Percentiles rank a stretch among this genome's conserved stretches.
phyloP scores from a whole-genome alignment of 1,284 basidiomycete species.

The Sporisorium scitamineum region DNA sequence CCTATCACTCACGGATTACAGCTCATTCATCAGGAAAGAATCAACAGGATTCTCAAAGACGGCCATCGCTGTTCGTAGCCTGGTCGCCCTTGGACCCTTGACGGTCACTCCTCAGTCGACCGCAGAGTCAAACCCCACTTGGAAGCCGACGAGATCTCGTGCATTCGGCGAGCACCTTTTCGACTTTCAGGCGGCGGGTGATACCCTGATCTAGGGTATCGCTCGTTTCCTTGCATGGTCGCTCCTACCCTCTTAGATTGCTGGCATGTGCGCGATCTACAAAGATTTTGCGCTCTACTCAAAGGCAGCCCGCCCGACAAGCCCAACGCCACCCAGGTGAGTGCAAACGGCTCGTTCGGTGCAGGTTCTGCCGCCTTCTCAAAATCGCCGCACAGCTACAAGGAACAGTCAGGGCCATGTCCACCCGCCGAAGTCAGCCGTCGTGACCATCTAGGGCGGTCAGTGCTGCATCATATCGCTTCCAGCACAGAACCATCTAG shows the following conservation, averaged over 20 bases:
- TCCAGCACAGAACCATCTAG: slow-evolving; percentile 76
- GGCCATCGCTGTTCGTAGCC: background rate
- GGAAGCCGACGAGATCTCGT: slow-evolving; percentile 39
- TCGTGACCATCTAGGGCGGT: slow-evolving; percentile 79
- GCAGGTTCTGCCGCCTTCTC: slow-evolving; percentile 26
- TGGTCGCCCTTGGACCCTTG: slow-evolving; percentile 3
- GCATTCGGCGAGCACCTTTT: slow-evolving; percentile 17
- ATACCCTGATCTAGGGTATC: slow-evolving; percentile 49
- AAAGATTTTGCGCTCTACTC: slow-evolving; percentile 62
- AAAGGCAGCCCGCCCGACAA: slow-evolving; percentile 56
- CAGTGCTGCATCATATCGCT: slow-evolving; percentile 84
- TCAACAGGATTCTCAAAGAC: background rate
- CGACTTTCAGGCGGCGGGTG: slow-evolving; percentile 46
- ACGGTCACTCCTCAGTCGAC: slow-evolving; percentile 15
- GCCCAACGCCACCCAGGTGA: slow-evolving; percentile 26
- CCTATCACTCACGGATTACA: background rate
- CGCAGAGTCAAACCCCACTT: slow-evolving; percentile 39
- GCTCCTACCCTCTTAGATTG: slow-evolving; percentile 64
- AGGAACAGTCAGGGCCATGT: slow-evolving; percentile 52
- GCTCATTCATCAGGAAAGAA: background rate
- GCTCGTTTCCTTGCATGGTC: slow-evolving; percentile 50
- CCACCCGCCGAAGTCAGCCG: slow-evolving; percentile 77
- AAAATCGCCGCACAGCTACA: slow-evolving; percentile 45
- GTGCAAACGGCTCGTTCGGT: slow-evolving; percentile 15
- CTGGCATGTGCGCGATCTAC: slow-evolving; percentile 64